Evolutionary conservation across 2,329 filamentous ascomycete species (phyloP).

Genomic region (Fusarium sororula): DNA sequence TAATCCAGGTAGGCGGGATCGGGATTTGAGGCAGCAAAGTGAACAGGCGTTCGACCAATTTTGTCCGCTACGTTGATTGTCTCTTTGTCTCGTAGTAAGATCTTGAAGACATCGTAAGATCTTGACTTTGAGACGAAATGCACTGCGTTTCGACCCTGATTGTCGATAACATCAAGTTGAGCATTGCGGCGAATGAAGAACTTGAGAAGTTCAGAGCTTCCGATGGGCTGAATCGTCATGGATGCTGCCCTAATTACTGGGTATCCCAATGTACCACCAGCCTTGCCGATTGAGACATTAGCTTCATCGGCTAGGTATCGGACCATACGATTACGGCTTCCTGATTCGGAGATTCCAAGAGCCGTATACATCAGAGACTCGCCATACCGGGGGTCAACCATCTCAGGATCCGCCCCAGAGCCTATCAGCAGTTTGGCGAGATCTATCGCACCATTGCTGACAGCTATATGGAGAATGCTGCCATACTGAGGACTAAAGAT

Average conservation of each 20-base stretch:
- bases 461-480: neutral
- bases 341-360: too few relatives aligned
- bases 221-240: too few relatives aligned
- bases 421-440: neutral
- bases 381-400: neutral
- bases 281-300: too few relatives aligned
- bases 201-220: too few relatives aligned
- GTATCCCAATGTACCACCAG: too few relatives aligned
- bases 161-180: neutral
- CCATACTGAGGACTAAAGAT: neutral
- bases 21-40: neutral
- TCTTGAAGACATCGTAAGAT: too few relatives aligned
- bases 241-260: too few relatives aligned
- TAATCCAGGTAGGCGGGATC: rapidly evolving
- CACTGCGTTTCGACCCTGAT: neutral
- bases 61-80: neutral
- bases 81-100: too few relatives aligned
- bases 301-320: too few relatives aligned
- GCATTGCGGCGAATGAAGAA: too few relatives aligned
- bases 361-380: too few relatives aligned
- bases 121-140: neutral
- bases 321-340: too few relatives aligned
- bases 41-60: neutral
- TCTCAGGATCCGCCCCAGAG: neutral
- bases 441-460: neutral